Conservation (phyloP, 2,329 filamentous ascomycete genomes). For the Clonostachys rosea region DNA sequence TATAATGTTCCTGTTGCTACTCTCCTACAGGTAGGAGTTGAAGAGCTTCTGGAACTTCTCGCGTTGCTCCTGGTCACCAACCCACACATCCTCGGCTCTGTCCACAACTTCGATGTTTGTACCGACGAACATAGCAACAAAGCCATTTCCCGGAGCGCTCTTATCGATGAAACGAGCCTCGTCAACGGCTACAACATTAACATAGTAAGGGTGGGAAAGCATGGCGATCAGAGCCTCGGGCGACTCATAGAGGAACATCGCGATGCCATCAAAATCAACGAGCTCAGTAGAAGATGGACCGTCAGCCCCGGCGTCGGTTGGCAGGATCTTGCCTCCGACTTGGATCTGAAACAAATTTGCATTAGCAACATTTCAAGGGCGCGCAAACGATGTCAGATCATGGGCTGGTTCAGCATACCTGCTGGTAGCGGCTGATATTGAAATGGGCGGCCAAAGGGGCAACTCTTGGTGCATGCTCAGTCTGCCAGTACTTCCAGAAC, state of each 20-base stretch:
- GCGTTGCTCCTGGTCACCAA: conserved; percentile 7
- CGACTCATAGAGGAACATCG: conserved; percentile 17
- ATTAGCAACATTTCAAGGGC: too few relatives aligned
- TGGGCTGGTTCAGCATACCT: conserved; percentile 6
- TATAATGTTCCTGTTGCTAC: too few relatives aligned
- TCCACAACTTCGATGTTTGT: conserved; percentile 15
- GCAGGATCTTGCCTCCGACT: conserved; percentile 15
- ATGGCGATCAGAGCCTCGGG: conserved; percentile 12
- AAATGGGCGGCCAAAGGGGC: conserved; percentile 15
- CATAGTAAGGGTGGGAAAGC: conserved; percentile 19
- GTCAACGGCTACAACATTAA: conserved; percentile 16
- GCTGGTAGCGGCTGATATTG: conserved; percentile 18
- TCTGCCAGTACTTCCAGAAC: conserved; percentile 22
- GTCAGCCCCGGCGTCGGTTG: conserved; percentile 10
- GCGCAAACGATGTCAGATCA: neutral
- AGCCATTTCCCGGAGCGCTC: conserved; percentile 13
- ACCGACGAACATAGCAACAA: conserved; percentile 17
- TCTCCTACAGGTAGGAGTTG: conserved; percentile 1
- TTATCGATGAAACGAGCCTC: conserved; percentile 21
- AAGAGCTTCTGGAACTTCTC: conserved; percentile 16
- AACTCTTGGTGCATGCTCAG: conserved; percentile 19
- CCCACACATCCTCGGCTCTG: conserved; percentile 12
- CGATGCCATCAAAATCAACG: conserved; percentile 18
- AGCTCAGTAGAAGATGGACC: conserved; percentile 9
- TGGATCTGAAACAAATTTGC: conserved; percentile 9